phyloP scores from a whole-genome alignment of 331 rosid genomes.

The Quercus lobata region DNA sequence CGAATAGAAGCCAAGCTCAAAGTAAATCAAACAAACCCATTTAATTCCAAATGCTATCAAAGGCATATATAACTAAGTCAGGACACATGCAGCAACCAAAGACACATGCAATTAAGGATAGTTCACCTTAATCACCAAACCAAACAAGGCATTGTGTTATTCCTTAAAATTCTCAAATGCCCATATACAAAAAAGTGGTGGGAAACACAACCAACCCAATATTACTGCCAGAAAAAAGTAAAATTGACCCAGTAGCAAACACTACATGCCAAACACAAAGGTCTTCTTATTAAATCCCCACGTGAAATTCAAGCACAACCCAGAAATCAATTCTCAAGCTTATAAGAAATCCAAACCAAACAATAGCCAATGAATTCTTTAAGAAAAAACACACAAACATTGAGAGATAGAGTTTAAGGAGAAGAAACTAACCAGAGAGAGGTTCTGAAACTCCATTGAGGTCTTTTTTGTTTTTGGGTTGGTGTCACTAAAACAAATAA shows the following conservation, averaged over 20 bases:
- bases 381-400: background rate
- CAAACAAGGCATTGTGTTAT: background rate
- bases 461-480: background rate
- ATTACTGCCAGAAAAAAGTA: background rate
- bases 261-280: background rate
- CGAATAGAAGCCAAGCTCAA: background rate
- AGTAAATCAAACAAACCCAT: background rate
- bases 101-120: background rate
- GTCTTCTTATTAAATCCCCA: background rate
- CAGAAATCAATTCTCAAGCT: background rate
- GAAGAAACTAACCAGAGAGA: background rate
- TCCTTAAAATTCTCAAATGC: background rate
- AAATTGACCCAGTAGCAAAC: background rate
- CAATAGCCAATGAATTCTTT: background rate
- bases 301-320: background rate
- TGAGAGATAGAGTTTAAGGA: background rate
- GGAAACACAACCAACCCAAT: background rate
- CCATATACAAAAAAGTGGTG: background rate
- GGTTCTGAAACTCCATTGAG: background rate
- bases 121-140: background rate
- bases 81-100: background rate
- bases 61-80: background rate
- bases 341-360: background rate
- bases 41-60: background rate
- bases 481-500: no score